phyloP scores from a whole-genome alignment of 2,329 filamentous ascomycete genomes.

The Raffaelea deltoideospora region DNA sequence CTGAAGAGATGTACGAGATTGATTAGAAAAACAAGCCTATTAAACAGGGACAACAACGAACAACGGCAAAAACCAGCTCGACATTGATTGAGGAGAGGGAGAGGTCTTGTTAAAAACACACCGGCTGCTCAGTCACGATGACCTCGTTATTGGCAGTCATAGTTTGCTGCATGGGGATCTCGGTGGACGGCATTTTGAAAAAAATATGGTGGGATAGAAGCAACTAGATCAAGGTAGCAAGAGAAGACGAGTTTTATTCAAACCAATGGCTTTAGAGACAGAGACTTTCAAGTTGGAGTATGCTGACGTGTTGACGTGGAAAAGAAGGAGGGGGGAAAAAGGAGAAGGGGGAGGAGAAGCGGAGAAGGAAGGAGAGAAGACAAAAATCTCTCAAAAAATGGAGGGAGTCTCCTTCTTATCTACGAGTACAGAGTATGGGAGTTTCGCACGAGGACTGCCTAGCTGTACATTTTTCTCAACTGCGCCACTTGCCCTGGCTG shows the following conservation, averaged over 20 bases:
- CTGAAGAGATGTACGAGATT: constrained; percentile 4
- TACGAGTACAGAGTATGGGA: too few relatives aligned
- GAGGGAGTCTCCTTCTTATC: constrained; percentile 3
- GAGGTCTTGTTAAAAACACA: constrained; percentile 10
- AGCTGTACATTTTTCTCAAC: too few relatives aligned
- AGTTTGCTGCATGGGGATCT: constrained; percentile 14
- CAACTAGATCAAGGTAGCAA: constrained; percentile 1
- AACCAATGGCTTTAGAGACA: too few relatives aligned
- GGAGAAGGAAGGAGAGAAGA: not conserved
- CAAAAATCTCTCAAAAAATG: too few relatives aligned
- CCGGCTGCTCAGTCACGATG: constrained; percentile 17
- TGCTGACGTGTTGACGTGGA: too few relatives aligned
- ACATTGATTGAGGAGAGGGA: too few relatives aligned
- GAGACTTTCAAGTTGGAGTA: too few relatives aligned
- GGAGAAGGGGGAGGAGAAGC: not conserved
- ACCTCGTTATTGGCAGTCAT: constrained; percentile 14
- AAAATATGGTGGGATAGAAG: not conserved
- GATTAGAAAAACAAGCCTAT: not conserved
- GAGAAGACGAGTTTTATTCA: too few relatives aligned
- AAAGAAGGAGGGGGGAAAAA: not conserved
- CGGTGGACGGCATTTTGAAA: constrained; percentile 16
- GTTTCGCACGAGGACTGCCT: too few relatives aligned
- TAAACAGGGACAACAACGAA: not conserved
- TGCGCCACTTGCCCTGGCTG: too few relatives aligned
- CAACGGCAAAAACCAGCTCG: too few relatives aligned